Base-by-base conservation (phyloP, 208 protist species). In the Trypanosoma vivax region DNA sequence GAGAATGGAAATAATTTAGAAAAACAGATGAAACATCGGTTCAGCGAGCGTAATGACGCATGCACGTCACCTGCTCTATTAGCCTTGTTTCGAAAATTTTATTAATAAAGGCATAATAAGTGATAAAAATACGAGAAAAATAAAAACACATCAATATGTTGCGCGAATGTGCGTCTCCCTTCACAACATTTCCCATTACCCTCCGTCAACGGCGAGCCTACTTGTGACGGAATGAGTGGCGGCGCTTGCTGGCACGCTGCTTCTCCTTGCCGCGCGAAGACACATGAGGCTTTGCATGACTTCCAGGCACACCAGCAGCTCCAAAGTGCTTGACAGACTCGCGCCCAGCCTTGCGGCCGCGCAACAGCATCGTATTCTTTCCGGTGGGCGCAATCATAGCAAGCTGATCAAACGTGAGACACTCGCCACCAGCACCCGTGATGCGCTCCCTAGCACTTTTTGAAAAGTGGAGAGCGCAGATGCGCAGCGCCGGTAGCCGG, bases 361-460 rank as follows among this genome's bases (percentile, higher is more conserved):
- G 95, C 54, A 99, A 88, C 48, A 99, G 96, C 46, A 99, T 60
- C 58, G 90, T 97, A 72, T 98, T 98, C 65, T 90, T 86, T 37
- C 98, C 98, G 31, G 85, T 98, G 47, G 99, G 99, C 29, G 86
- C 73, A 23, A 92, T 63, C 63, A 99, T 88, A 28, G 97, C 96
- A 33, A 99, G 92, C 81, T 99, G 96, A 76, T 99, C 99, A 58
- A 99, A 99, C 55, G 98, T 99, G 31, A 99, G 75, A 83, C 81
- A 90, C 83, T 99, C 90, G 60, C 98, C 98, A 59, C 98, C 98
- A 31, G 97, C 97, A 34, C 94, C 95, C 35, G 95, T 65, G 74
- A 99, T 99, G 79, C 97, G 94, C 41, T 94, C 88, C 73, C 97
- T 96, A 48, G 98, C 99, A 58, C 76, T 90, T 67, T 98, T 95